Conservation (phyloP, 306 rosid species). For the Malus fusca region DNA sequence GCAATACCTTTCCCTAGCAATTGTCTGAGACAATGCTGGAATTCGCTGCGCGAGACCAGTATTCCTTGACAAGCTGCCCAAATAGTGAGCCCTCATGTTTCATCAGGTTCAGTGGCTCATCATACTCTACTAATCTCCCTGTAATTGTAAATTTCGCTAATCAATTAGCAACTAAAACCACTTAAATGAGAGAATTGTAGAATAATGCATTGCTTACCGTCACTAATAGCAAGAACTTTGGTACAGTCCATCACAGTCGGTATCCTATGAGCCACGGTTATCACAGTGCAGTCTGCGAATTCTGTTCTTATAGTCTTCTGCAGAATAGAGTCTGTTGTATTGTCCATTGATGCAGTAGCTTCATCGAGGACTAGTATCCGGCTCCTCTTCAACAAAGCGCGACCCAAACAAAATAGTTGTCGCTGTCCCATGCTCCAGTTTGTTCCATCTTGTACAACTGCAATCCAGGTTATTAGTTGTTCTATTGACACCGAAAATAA, state of each 20-base stretch:
- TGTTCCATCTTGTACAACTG: slow-evolving; percentile 25
- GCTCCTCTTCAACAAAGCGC: slow-evolving; percentile 22
- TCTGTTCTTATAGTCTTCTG: slow-evolving; percentile 20
- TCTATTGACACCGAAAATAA: neutral
- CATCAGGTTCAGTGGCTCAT: slow-evolving; percentile 8
- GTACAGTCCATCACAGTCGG: slow-evolving; percentile 27
- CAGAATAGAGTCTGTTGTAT: slow-evolving; percentile 19
- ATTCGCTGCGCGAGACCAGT: neutral
- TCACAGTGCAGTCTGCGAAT: slow-evolving; percentile 13
- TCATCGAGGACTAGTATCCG: slow-evolving; percentile 21
- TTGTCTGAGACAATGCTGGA: neutral
- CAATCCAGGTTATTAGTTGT: neutral
- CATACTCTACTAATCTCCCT: slow-evolving; percentile 18
- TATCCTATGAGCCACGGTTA: slow-evolving; percentile 28
- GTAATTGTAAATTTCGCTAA: neutral
- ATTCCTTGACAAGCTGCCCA: neutral
- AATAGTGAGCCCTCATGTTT: neutral
- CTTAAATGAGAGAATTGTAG: neutral
- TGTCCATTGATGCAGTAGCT: slow-evolving; percentile 34
- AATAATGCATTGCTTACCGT: slow-evolving; percentile 10
- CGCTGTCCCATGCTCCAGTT: slow-evolving; percentile 38
- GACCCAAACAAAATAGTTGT: slow-evolving; percentile 24
- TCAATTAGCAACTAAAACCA: neutral
- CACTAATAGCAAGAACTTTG: slow-evolving; percentile 21
- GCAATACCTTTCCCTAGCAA: neutral